These are phyloP conservation scores for Alnus rubra DNA, from an alignment of 306 rosid genomes.

Conservation along the genomic window DNA sequence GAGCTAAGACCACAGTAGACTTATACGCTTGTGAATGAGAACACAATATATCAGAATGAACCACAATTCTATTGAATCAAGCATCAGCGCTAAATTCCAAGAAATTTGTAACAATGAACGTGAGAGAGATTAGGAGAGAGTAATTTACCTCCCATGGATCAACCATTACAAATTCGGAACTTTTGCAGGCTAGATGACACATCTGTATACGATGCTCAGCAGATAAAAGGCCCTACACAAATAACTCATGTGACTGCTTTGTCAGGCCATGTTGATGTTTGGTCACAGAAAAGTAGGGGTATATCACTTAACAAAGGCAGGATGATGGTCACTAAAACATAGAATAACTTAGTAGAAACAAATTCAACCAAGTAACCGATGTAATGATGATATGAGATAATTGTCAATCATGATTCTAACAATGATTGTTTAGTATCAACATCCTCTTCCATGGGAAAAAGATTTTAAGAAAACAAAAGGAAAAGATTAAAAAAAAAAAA, in stretches of 20 bases:
- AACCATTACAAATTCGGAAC: slow-evolving; percentile 83
- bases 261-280: slow-evolving; percentile 19
- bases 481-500: no score
- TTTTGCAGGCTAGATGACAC: slow-evolving; percentile 69
- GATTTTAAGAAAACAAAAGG: no score
- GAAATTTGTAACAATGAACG: not conserved
- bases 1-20: slow-evolving; percentile 3
- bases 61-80: not conserved
- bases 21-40: not conserved
- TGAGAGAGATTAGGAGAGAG: slow-evolving; percentile 11
- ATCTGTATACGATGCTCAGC: slow-evolving; percentile 69
- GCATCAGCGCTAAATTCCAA: slow-evolving; percentile 7
- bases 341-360: not conserved
- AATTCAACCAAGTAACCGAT: slow-evolving; percentile 8
- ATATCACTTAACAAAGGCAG: not conserved
- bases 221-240: slow-evolving; percentile 65
- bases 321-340: slow-evolving; percentile 5
- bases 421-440: not conserved
- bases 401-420: not conserved
- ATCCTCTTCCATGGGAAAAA: not conserved
- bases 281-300: slow-evolving; percentile 10
- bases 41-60: slow-evolving; percentile 7
- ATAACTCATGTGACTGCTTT: slow-evolving; percentile 14
- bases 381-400: not conserved
- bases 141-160: slow-evolving; percentile 91